Base-by-base conservation (phyloP, 108 stramenopile species). In the Cyclostephanos tholiformis region DNA sequence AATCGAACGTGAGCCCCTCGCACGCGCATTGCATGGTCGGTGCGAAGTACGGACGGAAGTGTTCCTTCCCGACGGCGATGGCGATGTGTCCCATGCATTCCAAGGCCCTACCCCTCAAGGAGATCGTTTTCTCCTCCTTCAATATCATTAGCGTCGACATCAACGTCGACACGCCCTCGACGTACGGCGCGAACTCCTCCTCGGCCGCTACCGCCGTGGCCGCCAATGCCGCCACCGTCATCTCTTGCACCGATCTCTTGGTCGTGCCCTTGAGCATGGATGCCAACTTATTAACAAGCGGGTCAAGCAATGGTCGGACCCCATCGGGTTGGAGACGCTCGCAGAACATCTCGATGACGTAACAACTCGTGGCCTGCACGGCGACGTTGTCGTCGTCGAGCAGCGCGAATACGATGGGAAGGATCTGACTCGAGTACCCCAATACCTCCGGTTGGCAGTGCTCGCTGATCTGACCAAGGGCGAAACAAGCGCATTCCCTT, bases 41-140 rank as follows among this genome's bases (percentile, higher is more conserved):
- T 35, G 86, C 72, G 60, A 97, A 94, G 86, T 99, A 99, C 17
- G 97, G 98, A 50, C 94, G 91, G 82, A 99, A 99, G 57, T 84
- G 76, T 17, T 97, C 97, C 44, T 88, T 86, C 23, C 95, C 97
- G 13, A 99, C 97, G 16, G 97, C 98, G 71, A 97, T 92, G 25
- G 97, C 98, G 82, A 99, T 97, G 85, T 98, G 97, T n/a, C 98
- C 98, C 97, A 98, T 97, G 74, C 97, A 97, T 80, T 99, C 98
- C 82, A 99, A 66, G 9, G 97, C 97, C 4, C 98, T 83, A 10
- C 98, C 98, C 53, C 97, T 92, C 29, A 99, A 85, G 25, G 89
- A 86, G 75, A 80, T 92, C 66, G 86, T 64, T 52, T 79, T 77
- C 60, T 95, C 94, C 57, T 96, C 95, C 20, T 83, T 88, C 69